phyloP scores from a whole-genome alignment of 2,329 filamentous ascomycete genomes.

The Beauveria brongniartii region DNA sequence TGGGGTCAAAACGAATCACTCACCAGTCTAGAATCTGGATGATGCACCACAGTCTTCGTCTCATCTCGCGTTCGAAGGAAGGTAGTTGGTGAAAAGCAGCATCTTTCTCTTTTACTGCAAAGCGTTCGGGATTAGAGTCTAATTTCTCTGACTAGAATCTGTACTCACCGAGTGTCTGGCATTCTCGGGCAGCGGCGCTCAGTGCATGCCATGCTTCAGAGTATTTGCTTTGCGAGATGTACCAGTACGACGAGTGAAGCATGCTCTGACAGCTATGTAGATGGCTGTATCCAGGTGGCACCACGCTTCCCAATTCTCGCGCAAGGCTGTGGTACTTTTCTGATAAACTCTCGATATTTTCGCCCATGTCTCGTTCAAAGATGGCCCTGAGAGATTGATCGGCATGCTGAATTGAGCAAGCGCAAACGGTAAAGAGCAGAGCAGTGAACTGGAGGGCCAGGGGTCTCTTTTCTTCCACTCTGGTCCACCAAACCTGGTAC shows the following conservation, averaged over 20 bases:
- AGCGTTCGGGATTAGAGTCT: too few species aligned
- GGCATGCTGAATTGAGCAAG: slow-evolving; percentile 28
- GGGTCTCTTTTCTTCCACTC: slow-evolving; percentile 20
- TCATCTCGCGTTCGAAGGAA: slow-evolving; percentile 29
- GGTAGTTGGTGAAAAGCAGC: slow-evolving; percentile 17
- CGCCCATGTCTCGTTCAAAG: slow-evolving; percentile 24
- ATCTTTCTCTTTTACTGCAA: slow-evolving; percentile 25
- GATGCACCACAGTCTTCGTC: slow-evolving; percentile 29
- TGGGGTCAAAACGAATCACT: not conserved
- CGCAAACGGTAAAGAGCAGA: slow-evolving; percentile 29
- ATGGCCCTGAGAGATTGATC: slow-evolving; percentile 22
- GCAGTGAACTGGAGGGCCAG: slow-evolving; percentile 30
- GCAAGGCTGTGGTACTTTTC: slow-evolving; percentile 27
- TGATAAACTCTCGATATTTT: slow-evolving; percentile 21
- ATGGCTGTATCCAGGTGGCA: slow-evolving; percentile 26
- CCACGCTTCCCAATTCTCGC: slow-evolving; percentile 23
- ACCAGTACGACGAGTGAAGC: slow-evolving; percentile 31
- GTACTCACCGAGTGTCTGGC: slow-evolving; percentile 23
- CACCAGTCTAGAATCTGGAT: slow-evolving; percentile 32
- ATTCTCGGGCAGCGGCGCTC: slow-evolving; percentile 26
- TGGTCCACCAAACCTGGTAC: slow-evolving; percentile 29
- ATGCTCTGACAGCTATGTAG: slow-evolving; percentile 27
- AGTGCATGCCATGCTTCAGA: slow-evolving; percentile 30
- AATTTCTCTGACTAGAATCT: not conserved
- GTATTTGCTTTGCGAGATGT: slow-evolving; percentile 28